Conservation (phyloP, 257 asterid genomes). For the Nicotiana benthamiana region DNA sequence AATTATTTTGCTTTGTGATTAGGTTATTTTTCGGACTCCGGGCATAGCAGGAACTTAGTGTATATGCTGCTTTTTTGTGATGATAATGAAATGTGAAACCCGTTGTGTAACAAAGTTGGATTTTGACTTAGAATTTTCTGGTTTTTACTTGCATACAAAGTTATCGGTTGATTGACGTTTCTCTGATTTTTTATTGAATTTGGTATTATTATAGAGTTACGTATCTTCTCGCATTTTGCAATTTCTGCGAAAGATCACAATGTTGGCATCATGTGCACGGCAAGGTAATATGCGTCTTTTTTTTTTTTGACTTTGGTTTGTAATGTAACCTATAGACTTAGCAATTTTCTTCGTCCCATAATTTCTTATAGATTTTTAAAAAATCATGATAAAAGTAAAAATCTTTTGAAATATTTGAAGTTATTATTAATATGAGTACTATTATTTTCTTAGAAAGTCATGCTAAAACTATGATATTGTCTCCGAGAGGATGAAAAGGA, state of each 20-base stretch:
- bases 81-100: neutral
- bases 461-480: neutral
- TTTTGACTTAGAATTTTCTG: neutral
- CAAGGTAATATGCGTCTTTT: neutral
- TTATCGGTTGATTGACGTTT: slow-evolving; percentile 18
- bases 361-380: no score
- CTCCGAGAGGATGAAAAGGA: neutral
- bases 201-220: no score
- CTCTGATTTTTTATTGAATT: neutral
- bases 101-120: neutral
- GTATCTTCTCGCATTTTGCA: neutral
- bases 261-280: neutral
- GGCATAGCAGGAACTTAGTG: no score
- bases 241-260: neutral
- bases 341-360: neutral
- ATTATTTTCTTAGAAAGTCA: neutral
- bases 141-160: slow-evolving; percentile 13
- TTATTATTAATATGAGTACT: neutral
- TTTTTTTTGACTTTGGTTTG: no score
- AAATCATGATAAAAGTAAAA: neutral
- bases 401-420: neutral
- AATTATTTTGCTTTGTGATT: neutral
- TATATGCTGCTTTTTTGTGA: no score
- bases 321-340: no score
- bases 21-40: no score